phyloP scores from a whole-genome alignment of 805 yeast species.

The Pichia pseudocactophila region DNA sequence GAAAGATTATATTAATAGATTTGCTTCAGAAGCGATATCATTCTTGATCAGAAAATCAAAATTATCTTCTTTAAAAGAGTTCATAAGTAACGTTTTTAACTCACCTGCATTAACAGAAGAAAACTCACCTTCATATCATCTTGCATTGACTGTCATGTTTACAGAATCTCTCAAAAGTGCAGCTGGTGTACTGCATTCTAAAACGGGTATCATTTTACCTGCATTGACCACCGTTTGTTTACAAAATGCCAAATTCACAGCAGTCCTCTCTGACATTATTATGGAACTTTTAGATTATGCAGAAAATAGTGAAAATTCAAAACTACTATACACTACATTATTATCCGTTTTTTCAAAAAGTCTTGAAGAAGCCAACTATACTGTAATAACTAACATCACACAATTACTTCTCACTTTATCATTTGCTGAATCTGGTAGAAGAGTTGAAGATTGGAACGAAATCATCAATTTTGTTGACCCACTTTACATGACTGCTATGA shows the following conservation, averaged over 20 bases:
- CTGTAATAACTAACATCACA: constrained; percentile 24
- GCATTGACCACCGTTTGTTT: constrained; percentile 22
- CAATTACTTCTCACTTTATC: constrained; percentile 39
- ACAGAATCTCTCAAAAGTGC: constrained; percentile 72
- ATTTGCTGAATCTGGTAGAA: constrained; percentile 66
- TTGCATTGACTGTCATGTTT: constrained; percentile 50
- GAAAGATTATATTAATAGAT: constrained; percentile 62
- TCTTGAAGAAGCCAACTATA: constrained; percentile 4
- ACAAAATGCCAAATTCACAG: constrained; percentile 21
- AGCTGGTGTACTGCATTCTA: constrained; percentile 66
- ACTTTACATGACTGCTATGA: constrained; percentile 8
- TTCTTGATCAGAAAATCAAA: constrained; percentile 68
- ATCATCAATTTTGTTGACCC: constrained; percentile 14
- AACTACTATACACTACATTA: constrained; percentile 33
- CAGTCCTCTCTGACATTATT: constrained; percentile 51
- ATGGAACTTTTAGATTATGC: constrained; percentile 48
- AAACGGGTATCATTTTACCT: constrained; percentile 42
- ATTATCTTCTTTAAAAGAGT: constrained; percentile 34
- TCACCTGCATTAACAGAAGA: constrained; percentile 24
- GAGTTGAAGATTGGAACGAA: constrained; percentile 44
- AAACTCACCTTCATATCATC: constrained; percentile 39
- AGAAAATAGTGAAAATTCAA: constrained; percentile 35
- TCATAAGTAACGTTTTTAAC: constrained; percentile 35
- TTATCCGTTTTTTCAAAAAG: constrained; percentile 14
- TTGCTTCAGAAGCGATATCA: constrained; percentile 86